Evolutionary conservation across 1,284 basidiomycete species (phyloP).

Genomic region (Melanopsichium pennsylvanicum): DNA sequence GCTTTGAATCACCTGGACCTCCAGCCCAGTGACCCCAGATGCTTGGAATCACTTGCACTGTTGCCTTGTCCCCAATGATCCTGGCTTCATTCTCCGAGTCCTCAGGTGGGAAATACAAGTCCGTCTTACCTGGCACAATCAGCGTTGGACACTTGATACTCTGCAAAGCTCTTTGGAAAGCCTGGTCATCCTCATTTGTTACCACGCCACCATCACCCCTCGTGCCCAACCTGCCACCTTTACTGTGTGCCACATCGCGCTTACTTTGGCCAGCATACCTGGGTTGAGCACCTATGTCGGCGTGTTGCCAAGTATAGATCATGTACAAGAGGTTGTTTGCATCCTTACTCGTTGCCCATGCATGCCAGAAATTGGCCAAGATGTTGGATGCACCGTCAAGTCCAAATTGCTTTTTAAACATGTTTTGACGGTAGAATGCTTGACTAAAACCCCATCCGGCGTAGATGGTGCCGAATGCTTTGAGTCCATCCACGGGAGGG

Average conservation of each 20-base stretch:
- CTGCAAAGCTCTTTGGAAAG: conserved; percentile 37
- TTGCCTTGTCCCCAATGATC: conserved; percentile 32
- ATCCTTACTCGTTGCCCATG: conserved; percentile 33
- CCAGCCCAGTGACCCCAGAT: conserved; percentile 55
- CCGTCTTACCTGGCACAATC: conserved; percentile 39
- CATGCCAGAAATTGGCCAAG: conserved; percentile 35
- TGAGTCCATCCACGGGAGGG: conserved; percentile 40
- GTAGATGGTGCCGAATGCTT: conserved; percentile 49
- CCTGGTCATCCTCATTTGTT: conserved; percentile 25
- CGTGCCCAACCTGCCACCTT: conserved; percentile 17
- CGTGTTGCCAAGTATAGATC: conserved; percentile 44
- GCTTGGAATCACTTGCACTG: conserved; percentile 41
- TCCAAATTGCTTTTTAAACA: conserved; percentile 37
- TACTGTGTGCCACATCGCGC: conserved; percentile 7
- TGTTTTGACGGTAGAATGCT: conserved; percentile 44
- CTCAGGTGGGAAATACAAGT: conserved; percentile 55
- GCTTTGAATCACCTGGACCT: conserved; percentile 34
- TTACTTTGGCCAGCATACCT: conserved; percentile 33
- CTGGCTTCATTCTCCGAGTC: conserved; percentile 34
- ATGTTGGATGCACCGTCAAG: conserved; percentile 14
- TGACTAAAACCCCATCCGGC: conserved; percentile 54
- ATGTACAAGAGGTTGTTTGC: conserved; percentile 49
- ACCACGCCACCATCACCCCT: conserved; percentile 18
- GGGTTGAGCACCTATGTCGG: conserved; percentile 40
- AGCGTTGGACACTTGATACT: conserved; percentile 37